A percentile compares a stretch with the other conserved stretches of the same genome.
Evolutionary conservation across 352 stramenopile genomes (phyloP).

Genomic region (Pythium sp.): DNA sequence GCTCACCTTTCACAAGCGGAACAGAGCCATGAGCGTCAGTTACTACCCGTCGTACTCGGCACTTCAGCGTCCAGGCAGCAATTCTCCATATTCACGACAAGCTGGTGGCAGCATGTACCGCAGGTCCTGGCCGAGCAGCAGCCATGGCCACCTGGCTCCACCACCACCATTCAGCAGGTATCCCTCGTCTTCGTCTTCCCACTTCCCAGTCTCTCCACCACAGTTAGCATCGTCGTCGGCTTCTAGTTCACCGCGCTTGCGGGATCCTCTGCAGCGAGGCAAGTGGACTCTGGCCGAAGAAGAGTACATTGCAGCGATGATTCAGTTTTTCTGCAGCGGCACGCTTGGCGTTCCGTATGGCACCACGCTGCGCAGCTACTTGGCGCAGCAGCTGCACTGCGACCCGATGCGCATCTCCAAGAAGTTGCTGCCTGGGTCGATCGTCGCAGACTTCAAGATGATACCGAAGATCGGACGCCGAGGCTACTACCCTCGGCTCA

Average conservation of each 20-base stretch:
- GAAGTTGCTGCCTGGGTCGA: constrained; percentile 57
- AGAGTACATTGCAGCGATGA: constrained; percentile 55
- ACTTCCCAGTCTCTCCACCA: not conserved
- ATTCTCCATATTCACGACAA: not conserved
- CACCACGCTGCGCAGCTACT: constrained; percentile 70
- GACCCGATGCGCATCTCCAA: constrained; percentile 82
- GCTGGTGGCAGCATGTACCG: not conserved
- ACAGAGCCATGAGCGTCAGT: not conserved
- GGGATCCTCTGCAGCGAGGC: constrained; percentile 43
- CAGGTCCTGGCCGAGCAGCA: not conserved
- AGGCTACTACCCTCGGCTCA: constrained; percentile 57
- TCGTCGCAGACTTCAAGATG: constrained; percentile 65
- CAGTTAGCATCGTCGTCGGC: not conserved
- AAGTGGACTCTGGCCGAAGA: constrained; percentile 72
- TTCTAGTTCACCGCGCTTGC: not conserved
- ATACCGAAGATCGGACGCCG: constrained; percentile 70
- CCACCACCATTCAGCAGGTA: not conserved
- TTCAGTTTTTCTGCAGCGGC: constrained; percentile 65
- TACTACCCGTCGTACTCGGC: not conserved
- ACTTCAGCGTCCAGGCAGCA: not conserved
- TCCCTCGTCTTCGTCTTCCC: not conserved
- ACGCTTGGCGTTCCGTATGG: constrained; percentile 64
- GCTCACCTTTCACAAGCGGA: not conserved
- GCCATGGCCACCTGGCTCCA: not conserved
- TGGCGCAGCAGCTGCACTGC: constrained; percentile 66